These are phyloP conservation scores for Buxus sempervirens DNA, from an alignment of 164 flowering plant genomes.

Conservation along the genomic window DNA sequence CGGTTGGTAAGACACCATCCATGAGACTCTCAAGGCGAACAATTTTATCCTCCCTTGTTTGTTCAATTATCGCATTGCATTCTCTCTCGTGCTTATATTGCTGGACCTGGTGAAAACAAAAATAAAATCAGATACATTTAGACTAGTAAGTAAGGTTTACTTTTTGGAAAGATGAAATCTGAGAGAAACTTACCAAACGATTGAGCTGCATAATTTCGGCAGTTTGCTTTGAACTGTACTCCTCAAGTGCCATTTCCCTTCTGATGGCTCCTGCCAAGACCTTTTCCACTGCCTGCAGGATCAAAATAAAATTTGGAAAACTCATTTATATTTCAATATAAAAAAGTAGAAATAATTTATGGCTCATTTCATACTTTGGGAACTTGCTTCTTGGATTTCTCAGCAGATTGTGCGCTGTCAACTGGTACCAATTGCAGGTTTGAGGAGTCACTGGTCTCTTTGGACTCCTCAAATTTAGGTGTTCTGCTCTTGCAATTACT, in stretches of 20 bases:
- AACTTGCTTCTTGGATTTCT: conserved; percentile 56
- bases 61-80: conserved; percentile 81
- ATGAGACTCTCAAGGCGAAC: conserved; percentile 86
- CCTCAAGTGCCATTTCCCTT: conserved; percentile 97
- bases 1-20: conserved; percentile 88
- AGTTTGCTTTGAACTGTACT: conserved; percentile 69
- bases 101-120: conserved; percentile 54
- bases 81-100: conserved; percentile 98
- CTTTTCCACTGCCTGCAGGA: conserved; percentile 82
- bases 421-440: conserved; percentile 62
- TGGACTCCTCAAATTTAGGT: conserved; percentile 33
- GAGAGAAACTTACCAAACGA: conserved; percentile 61
- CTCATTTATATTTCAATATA: background rate
- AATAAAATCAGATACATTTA: background rate
- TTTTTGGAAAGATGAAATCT: conserved; percentile 3
- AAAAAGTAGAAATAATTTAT: background rate
- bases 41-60: conserved; percentile 89
- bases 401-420: conserved; percentile 47
- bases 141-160: background rate
- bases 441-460: conserved; percentile 35
- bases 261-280: conserved; percentile 94
- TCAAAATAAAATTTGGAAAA: background rate
- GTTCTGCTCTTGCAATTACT: conserved; percentile 49
- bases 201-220: conserved; percentile 82
- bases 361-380: conserved; percentile 61